Base-by-base conservation (phyloP, 345 rosid species). In the Cardamine resedifolia region DNA sequence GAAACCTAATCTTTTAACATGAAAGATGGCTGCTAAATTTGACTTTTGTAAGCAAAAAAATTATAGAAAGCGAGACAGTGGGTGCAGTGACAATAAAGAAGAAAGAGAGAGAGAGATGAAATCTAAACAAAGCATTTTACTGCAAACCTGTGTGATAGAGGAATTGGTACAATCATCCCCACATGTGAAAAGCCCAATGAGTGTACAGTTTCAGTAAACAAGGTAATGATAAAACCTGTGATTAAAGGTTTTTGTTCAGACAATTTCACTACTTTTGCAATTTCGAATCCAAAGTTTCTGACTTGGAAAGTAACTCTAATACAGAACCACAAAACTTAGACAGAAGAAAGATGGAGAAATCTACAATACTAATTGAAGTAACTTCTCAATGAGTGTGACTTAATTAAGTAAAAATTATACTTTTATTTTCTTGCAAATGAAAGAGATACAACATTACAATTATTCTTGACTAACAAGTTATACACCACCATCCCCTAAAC, bases 401-500 rank as follows among this genome's bases (percentile, higher is more conserved):
- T 28, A 18, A 30, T 16, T 28, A 1, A 58, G 36, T 33, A 34
- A 36, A 55, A 10, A 16, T 34, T 36, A 70, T 14, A 59, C 19
- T 20, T 60, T 60, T 16, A 20, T 63, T 63, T 8, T 15, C 7
- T 72, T 63, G 76, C 56, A 39, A 72, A 41, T 52, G 18, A 72
- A 16, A 71, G 33, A 71, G 60, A 49, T 38, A 10, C 33, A 53
- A 41, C 63, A 63, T 63, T 63, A 64, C 57, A 72, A 72, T 72
- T 71, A 70, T 71, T 61, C 70, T 64, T 73, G 30, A 73, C 65
- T 73, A 64, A 73, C 58, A 64, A 73, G 71, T 64, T 64, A 73
- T 56, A 55, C 50, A 66, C 71, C 48, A 52, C 1, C 45, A 62
- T 3, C 53, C 41, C 62, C 47, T 71, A 50, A 70, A 71, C 6